These are phyloP conservation scores for Beauveria sp. DNA, from an alignment of 2,329 filamentous ascomycete genomes.

Conservation along the genomic window DNA sequence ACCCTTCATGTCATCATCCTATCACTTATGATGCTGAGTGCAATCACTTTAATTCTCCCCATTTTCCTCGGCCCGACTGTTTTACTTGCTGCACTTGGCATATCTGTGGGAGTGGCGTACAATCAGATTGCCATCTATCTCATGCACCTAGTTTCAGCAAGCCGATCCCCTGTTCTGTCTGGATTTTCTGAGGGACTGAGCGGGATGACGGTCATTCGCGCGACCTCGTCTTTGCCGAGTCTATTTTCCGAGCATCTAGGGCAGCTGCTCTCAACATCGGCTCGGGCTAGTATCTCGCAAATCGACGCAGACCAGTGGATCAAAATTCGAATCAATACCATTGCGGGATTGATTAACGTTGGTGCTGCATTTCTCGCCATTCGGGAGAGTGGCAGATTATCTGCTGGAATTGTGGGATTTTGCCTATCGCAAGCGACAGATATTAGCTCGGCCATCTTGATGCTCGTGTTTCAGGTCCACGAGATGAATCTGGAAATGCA, in stretches of 20 bases:
- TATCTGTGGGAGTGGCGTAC: constrained; percentile 42
- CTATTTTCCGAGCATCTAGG: constrained; percentile 41
- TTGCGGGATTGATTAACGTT: constrained; percentile 44
- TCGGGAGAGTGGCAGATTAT: constrained; percentile 35
- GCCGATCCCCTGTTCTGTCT: constrained; percentile 47
- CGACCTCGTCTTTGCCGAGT: constrained; percentile 37
- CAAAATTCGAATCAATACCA: constrained; percentile 44
- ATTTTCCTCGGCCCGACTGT: constrained; percentile 25
- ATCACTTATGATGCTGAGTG: constrained; percentile 38
- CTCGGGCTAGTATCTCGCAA: constrained; percentile 35
- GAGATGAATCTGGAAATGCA: constrained; percentile 45
- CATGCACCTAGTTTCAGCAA: constrained; percentile 36
- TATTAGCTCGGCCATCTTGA: constrained; percentile 42
- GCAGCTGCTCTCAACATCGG: constrained; percentile 35
- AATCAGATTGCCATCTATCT: constrained; percentile 39
- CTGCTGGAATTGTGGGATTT: constrained; percentile 48
- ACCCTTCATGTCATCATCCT: constrained; percentile 33
- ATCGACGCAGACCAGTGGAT: constrained; percentile 51
- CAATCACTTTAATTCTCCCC: constrained; percentile 43
- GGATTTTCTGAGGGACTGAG: constrained; percentile 47
- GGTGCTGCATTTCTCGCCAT: constrained; percentile 45
- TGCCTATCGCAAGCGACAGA: constrained; percentile 49
- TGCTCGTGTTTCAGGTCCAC: constrained; percentile 45
- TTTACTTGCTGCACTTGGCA: constrained; percentile 37
- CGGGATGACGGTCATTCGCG: constrained; percentile 44